phyloP scores from a whole-genome alignment of 2,329 filamentous ascomycete species.

The Fusarium sp. region DNA sequence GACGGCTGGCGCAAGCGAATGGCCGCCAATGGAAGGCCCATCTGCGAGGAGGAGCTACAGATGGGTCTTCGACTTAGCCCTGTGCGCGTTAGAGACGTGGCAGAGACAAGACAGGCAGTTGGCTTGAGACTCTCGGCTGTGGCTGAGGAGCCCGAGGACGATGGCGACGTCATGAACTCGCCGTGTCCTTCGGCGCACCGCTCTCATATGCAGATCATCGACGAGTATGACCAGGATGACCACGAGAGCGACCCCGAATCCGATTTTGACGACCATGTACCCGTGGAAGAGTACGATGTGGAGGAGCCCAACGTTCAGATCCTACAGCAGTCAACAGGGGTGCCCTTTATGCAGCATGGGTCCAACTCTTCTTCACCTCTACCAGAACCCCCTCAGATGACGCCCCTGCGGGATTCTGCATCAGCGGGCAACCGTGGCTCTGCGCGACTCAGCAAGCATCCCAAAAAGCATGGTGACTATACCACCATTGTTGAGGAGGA shows the following conservation, averaged over 20 bases:
- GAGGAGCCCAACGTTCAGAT: slow-evolving; percentile 60
- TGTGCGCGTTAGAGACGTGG: slow-evolving; percentile 65
- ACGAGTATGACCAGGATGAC: slow-evolving; percentile 39
- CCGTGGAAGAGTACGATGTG: slow-evolving; percentile 57
- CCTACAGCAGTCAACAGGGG: slow-evolving; percentile 57
- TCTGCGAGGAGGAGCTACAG: slow-evolving; percentile 76
- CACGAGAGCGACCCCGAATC: slow-evolving; percentile 53
- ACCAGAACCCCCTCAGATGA: slow-evolving; percentile 60
- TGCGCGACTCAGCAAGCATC: slow-evolving; percentile 36
- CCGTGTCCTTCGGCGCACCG: slow-evolving; percentile 43
- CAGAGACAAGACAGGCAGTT: slow-evolving; percentile 56
- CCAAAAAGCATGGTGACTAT: slow-evolving; percentile 55
- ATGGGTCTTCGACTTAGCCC: slow-evolving; percentile 75
- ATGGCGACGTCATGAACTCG: slow-evolving; percentile 37
- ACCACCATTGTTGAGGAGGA: slow-evolving; percentile 62
- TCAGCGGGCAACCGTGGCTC: slow-evolving; percentile 62
- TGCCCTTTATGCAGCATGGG: slow-evolving; percentile 40
- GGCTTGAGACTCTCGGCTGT: slow-evolving; percentile 58
- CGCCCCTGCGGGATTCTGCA: slow-evolving; percentile 64
- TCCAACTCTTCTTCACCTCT: slow-evolving; percentile 59
- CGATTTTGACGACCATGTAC: slow-evolving; percentile 59
- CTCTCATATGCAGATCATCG: slow-evolving; percentile 25
- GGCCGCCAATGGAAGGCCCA: slow-evolving; percentile 74
- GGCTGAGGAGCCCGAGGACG: slow-evolving; percentile 59
- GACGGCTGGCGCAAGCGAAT: slow-evolving; percentile 91